Base-by-base conservation (phyloP, 768 basidiomycete species). In the Auriscalpium microsporum region DNA sequence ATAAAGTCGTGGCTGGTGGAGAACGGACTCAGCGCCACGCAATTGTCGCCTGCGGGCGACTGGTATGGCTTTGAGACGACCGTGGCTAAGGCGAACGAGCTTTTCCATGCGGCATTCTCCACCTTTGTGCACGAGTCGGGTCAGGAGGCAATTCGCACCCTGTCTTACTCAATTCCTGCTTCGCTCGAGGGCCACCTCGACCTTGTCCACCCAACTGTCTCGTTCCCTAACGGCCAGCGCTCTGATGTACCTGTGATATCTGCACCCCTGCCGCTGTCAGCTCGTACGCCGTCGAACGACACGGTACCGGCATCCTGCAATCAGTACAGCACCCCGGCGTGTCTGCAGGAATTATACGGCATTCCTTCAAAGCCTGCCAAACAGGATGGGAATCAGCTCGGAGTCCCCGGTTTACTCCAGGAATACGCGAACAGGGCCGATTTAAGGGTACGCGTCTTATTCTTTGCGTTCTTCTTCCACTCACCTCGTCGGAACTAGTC, bases 281-380 rank as follows among this genome's bases (percentile, higher is more conserved):
- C 16, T 17, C 28, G 16, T 33, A 16, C n/a, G n/a, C 17, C 16
- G 11, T 11, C n/a, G 34, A 36, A 16, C 17, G 17, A 16, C 28
- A 14, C 53, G 14, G 53, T 14, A 3, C 53, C 47, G 17, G 34
- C 45, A 9, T 21, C 19, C 4, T 55, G 53, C 47, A 16, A 36
- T 37, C 4, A 21, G 10, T 45, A 37, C 11, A 54, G 68, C 50
- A 69, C 67, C 2, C 69, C 70, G 0, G 56, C 62, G 4, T 71
- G 67, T 37, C 47, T 72, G 8, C 68, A 71, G 50, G 68, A 66
- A 10, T 47, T 72, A 9, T 73, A 72, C 57, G 67, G 68, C 17
- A 68, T 74, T 38, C 71, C 72, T 1, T 59, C 66, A 14, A 67
- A 71, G 1, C 48, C 61, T 2, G 68, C 68, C 4, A 66, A 61